Base-by-base conservation (phyloP, 2,329 filamentous ascomycete species). In the Fusarium kyushuense region DNA sequence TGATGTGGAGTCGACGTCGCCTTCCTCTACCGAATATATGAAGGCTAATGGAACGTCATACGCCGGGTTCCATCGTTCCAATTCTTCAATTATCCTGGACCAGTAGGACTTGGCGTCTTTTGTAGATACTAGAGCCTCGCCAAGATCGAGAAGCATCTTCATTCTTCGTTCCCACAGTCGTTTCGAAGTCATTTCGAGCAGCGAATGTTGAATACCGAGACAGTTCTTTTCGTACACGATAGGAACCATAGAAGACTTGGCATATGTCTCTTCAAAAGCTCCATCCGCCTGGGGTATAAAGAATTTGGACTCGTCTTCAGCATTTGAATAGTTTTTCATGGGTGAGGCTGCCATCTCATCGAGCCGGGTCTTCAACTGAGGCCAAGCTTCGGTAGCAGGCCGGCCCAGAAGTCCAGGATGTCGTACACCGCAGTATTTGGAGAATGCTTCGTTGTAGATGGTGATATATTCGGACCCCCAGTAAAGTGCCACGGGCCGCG, bases 401-500 rank as follows among this genome's bases (percentile, higher is more conserved):
- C 86, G 84, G 3, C 90, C 90, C 77, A 92, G 85, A 13, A 91
- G 77, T 3, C 72, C 71, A 1, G 90, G 90, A 72, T 92, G 90
- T 59, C 89, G 89, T 56, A 88, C 83, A 14, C 89, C 89, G 49
- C 88, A 88, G 19, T 91, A 82, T 58, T 84, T 79, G 59, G 87
- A 83, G 70, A 90, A 91, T 1, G 88, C 86, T 74, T 91, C 88
- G 66, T 91, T 91, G 77, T 91, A 91, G 5, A 91, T 86, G 10
- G 87, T 87, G 23, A 88, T 83, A 46, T 87, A 81, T 33, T 90
- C 83, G 4, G 84, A 79, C 2, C 88, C 88, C 88, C 88, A 90
- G 69, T 90, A 90, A 77, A 89, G 87, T 12, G 86, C 86, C 25
- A 85, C 83, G 6, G 86, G 84, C 19, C 79, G 76, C 7, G 80